Evolutionary conservation across 805 yeast species (phyloP).

Genomic region (Ogataea populi-albae): DNA sequence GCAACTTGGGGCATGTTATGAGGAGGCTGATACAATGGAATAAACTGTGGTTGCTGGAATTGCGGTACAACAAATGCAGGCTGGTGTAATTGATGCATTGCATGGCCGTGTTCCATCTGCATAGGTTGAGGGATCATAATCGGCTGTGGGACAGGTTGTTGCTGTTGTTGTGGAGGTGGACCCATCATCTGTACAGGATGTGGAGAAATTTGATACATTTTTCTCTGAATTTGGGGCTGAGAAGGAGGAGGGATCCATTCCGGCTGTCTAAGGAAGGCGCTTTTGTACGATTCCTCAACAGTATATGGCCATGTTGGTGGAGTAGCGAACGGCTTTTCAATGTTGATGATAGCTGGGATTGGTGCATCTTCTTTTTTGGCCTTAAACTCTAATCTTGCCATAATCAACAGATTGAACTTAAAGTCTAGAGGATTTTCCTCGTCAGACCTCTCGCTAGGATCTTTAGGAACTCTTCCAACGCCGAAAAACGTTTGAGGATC

Average conservation of each 20-base stretch:
- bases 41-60: constrained; percentile 20
- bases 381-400: constrained; percentile 38
- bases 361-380: constrained; percentile 22
- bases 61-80: constrained; percentile 21
- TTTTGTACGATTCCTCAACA: constrained; percentile 46
- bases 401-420: constrained; percentile 52
- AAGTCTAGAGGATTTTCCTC: constrained; percentile 35
- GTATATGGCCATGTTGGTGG: constrained; percentile 76
- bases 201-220: constrained; percentile 19
- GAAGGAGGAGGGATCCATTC: constrained; percentile 28
- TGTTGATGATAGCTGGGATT: constrained; percentile 33
- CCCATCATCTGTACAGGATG: constrained; percentile 23
- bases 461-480: constrained; percentile 30
- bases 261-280: constrained; percentile 43
- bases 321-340: constrained; percentile 66
- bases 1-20: constrained; percentile 18
- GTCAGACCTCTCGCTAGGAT: constrained; percentile 9
- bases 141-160: constrained; percentile 18
- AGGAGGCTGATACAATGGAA: constrained; percentile 19
- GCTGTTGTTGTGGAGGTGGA: constrained; percentile 20
- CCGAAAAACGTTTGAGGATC: constrained; percentile 38
- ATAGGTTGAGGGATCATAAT: constrained; percentile 21
- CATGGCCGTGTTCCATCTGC: constrained; percentile 16
- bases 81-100: constrained; percentile 14
- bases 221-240: constrained; percentile 19